Conservation (phyloP, 2,329 filamentous ascomycete species). For the Aspergillus texensis region DNA sequence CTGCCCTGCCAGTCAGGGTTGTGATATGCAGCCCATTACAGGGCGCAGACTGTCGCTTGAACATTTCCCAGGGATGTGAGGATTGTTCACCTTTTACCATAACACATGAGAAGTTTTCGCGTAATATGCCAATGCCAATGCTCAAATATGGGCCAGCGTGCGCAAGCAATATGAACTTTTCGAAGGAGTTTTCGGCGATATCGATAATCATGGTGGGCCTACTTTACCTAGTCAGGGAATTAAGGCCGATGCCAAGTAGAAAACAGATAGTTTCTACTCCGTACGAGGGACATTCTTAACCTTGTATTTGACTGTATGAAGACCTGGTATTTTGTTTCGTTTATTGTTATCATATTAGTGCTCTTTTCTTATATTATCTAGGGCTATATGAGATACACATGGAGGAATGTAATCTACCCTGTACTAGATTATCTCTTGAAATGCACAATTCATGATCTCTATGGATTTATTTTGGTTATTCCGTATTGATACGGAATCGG, state of each 20-base stretch:
- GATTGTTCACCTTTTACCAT: background rate
- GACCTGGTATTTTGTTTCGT: no score
- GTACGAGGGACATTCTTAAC: background rate
- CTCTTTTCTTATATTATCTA: rapidly evolving
- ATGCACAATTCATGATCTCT: no score
- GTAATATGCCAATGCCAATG: background rate
- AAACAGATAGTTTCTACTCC: background rate
- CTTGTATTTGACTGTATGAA: no score
- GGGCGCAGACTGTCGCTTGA: background rate
- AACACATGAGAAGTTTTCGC: no score
- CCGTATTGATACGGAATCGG: background rate
- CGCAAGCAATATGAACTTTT: background rate
- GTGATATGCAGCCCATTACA: background rate
- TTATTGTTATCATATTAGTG: no score
- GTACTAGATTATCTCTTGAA: no score
- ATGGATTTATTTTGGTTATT: no score
- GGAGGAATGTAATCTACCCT: no score
- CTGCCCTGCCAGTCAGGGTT: background rate
- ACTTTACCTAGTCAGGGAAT: background rate
- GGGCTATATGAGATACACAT: no score
- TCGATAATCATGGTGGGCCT: background rate
- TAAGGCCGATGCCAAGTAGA: background rate
- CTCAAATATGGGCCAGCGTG: background rate
- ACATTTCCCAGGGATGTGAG: background rate
- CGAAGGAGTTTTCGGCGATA: background rate